Base-by-base conservation (phyloP, 768 basidiomycete species). In the Termitomyces heimii region DNA sequence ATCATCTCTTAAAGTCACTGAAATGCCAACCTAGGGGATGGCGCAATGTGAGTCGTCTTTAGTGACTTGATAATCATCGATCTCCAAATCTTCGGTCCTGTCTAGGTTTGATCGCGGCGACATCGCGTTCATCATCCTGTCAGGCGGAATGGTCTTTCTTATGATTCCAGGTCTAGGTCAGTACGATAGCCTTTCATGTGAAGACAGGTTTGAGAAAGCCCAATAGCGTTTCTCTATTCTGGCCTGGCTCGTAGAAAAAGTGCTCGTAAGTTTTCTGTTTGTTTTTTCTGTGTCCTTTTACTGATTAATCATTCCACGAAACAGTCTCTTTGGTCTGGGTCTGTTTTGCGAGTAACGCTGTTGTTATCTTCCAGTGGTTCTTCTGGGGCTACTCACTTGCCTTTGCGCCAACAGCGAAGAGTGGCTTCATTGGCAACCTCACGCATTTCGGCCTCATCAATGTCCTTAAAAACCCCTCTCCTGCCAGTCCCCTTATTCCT, bases 301-400 rank as follows among this genome's bases (percentile, higher is more conserved):
- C 28, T 55, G 29, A 46, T 60, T 40, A 31, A 20, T 26, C 60
- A 24, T 24, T 65, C 32, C 24, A 42, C 32, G 31, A 12, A 28
- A 32, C 54, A 79, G 79, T 92, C 22, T 82, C 87, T 28, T 69
- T 92, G n/a, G 83, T 90, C 52, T 90, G 87, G 87, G 84, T 79
- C 12, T 85, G 88, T 57, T 76, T 81, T 37, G 86, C 86, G 4
- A 80, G 82, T 64, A 90, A 90, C 63, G 88, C 86, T 7, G 76
- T 91, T 60, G 83, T 83, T 60, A 85, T 90, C 57, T 85, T 90
- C 68, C 86, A 89, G 65, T 92, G 89, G 89, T 92, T 81, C 60
- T 77, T 80, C 67, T 78, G 77, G 77, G 77, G 70, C 10, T 95
- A 94, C 73, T 88, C 76, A 5, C 77, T 95, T 32, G 88, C 91